Conservation (phyloP, 768 basidiomycete genomes). For the Lactarius pseudohatsudake region DNA sequence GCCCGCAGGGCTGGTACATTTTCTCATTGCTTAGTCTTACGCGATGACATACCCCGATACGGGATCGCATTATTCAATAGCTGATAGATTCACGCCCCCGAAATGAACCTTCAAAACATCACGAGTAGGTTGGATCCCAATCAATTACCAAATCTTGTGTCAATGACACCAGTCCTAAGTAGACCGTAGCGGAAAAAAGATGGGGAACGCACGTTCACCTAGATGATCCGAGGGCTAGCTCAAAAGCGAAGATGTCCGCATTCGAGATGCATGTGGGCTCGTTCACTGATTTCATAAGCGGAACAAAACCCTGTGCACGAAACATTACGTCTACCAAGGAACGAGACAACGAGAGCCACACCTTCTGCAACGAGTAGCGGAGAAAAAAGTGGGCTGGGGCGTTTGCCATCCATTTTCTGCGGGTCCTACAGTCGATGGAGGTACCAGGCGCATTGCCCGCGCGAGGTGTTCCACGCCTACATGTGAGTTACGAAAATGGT, state of each 20-base stretch:
- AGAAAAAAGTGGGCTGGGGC: constrained; percentile 59
- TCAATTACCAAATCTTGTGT: constrained; percentile 43
- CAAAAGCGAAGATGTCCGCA: constrained; percentile 62
- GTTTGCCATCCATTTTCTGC: constrained; percentile 54
- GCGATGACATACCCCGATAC: neutral
- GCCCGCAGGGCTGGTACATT: neutral
- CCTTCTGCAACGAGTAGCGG: constrained; percentile 80
- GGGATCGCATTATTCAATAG: neutral
- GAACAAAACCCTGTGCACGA: constrained; percentile 49
- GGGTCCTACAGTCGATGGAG: constrained; percentile 49
- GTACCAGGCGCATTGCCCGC: constrained; percentile 61
- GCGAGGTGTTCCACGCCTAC: constrained; percentile 77
- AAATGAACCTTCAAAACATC: neutral
- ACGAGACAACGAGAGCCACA: constrained; percentile 30
- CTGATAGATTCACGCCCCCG: constrained; percentile 1
- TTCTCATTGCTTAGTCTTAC: constrained; percentile 3
- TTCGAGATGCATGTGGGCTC: constrained; percentile 56
- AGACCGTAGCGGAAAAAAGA: neutral
- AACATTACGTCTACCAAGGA: neutral
- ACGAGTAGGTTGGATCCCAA: constrained; percentile 43
- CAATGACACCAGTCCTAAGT: neutral
- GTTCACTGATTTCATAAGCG: constrained; percentile 62
- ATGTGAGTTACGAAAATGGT: neutral
- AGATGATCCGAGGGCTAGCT: constrained; percentile 48
- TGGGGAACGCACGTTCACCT: constrained; percentile 48